phyloP scores from a whole-genome alignment of 2,329 filamentous ascomycete genomes.

The Fusarium sp. region DNA sequence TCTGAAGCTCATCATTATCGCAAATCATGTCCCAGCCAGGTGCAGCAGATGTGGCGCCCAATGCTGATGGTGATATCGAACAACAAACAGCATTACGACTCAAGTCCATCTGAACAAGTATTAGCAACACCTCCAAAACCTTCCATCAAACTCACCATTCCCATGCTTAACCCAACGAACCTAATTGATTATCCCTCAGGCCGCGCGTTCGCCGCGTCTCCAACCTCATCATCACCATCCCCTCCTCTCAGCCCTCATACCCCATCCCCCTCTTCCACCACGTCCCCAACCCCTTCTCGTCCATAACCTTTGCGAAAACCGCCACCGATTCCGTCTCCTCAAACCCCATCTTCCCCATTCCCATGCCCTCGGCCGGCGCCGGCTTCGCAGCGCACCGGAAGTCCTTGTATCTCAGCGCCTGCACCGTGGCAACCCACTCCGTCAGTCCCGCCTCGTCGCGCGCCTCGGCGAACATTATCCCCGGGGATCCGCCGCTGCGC shows the following conservation, averaged over 20 bases:
- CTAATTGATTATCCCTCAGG: conserved; percentile 4
- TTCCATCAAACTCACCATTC: neutral
- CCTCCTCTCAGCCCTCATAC: conserved; percentile 50
- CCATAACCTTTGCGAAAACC: conserved; percentile 74
- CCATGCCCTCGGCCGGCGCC: conserved; percentile 18
- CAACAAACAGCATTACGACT: neutral
- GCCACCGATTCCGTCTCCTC: conserved; percentile 73
- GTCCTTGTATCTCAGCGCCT: conserved; percentile 78
- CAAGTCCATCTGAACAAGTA: neutral
- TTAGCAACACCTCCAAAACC: neutral
- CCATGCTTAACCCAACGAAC: neutral
- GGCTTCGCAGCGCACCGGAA: conserved; percentile 71
- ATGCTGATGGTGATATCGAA: neutral
- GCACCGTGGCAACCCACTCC: conserved; percentile 74
- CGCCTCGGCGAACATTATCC: conserved; percentile 83
- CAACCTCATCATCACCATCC: neutral
- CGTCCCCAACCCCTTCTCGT: conserved; percentile 65
- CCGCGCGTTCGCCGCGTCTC: conserved; percentile 34
- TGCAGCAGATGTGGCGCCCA: no score
- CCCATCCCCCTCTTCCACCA: conserved; percentile 82
- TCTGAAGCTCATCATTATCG: neutral
- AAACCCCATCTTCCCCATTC: conserved; percentile 50
- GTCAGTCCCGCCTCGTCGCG: conserved; percentile 64
- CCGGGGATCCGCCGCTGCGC: conserved; percentile 76
- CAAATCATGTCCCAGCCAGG: neutral